phyloP scores from a whole-genome alignment of 345 rosid genomes.

The Syzygium oleosum region DNA sequence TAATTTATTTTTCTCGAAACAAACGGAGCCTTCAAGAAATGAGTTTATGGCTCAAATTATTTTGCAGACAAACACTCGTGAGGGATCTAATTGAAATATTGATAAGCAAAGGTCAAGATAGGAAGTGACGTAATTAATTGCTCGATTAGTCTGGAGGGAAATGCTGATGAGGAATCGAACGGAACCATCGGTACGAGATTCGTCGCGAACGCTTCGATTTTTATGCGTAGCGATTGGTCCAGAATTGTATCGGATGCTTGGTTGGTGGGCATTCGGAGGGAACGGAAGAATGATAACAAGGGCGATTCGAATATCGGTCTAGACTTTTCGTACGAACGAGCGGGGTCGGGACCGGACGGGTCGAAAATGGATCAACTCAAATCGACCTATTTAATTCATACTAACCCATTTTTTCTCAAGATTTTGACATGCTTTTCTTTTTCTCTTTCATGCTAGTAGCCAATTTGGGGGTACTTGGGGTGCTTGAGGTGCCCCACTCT shows the following conservation, averaged over 20 bases:
- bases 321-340: fast-evolving
- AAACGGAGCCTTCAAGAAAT: background rate
- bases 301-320: fast-evolving
- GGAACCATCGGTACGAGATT: background rate
- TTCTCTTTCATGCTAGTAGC: background rate
- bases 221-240: background rate
- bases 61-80: background rate
- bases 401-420: background rate
- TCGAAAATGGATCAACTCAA: background rate
- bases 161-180: background rate
- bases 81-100: background rate
- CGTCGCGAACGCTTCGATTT: fast-evolving
- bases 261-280: fast-evolving
- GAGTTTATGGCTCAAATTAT: background rate
- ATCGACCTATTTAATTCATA: background rate
- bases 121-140: background rate
- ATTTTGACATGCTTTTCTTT: background rate
- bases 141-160: fast-evolving
- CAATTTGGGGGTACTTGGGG: fast-evolving
- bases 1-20: too few species aligned
- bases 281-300: fast-evolving
- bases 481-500: background rate
- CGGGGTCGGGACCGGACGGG: fast-evolving
- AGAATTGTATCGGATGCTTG: fast-evolving
- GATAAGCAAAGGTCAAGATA: background rate